A percentile compares a stretch with the other conserved stretches of the same genome.
phyloP scores from a whole-genome alignment of 345 rosid species.

The Raphanus raphanistrum region DNA sequence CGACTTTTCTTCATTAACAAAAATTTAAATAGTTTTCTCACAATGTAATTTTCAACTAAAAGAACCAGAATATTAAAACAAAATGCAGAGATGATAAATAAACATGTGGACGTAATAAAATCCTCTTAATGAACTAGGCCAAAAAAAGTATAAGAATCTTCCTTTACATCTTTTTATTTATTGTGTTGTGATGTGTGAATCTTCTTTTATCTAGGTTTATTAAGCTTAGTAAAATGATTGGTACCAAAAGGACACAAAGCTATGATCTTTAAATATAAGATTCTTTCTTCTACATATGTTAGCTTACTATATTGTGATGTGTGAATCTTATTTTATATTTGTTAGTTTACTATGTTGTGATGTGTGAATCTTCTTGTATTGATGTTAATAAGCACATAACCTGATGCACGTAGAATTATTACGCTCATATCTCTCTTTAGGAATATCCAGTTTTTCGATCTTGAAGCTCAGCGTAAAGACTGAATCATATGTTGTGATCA shows the following conservation, averaged over 20 bases:
- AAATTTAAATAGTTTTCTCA: too few species aligned
- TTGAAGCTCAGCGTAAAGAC: constrained; percentile 72
- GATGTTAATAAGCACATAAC: background rate
- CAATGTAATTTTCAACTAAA: too few species aligned
- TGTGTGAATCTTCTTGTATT: background rate
- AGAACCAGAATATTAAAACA: too few species aligned
- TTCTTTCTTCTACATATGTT: background rate
- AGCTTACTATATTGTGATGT: too few species aligned
- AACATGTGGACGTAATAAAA: background rate
- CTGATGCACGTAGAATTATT: background rate
- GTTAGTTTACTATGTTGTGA: background rate
- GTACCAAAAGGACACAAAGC: background rate
- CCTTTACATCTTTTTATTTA: too few species aligned
- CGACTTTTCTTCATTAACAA: too few species aligned
- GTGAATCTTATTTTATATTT: background rate
- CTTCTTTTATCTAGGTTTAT: too few species aligned
- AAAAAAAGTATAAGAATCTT: too few species aligned
- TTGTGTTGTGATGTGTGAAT: too few species aligned
- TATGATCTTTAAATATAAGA: background rate
- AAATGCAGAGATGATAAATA: background rate
- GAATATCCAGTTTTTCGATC: constrained; percentile 94
- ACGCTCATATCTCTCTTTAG: constrained; percentile 29
- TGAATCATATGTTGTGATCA: constrained; percentile 78
- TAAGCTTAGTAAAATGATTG: background rate
- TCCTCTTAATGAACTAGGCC: background rate